Percentiles rank a stretch among this genome's conserved stretches.
These are phyloP conservation scores for Xylaria flabelliformis DNA, from an alignment of 495 filamentous ascomycete genomes.

Conservation along the genomic window DNA sequence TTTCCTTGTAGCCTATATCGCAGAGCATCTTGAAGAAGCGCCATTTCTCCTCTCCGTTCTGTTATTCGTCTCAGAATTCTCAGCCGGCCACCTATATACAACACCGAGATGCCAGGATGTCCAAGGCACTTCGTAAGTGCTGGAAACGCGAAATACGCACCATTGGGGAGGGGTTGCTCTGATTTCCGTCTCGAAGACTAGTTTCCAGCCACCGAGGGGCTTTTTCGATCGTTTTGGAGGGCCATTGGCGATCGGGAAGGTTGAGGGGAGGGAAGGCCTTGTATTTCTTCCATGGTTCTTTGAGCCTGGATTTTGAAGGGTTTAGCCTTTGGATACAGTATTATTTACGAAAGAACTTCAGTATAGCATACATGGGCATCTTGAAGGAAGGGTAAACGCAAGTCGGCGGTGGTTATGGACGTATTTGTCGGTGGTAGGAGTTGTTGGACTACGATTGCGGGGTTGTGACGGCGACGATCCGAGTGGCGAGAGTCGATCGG, in stretches of 20 bases:
- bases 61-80: not conserved
- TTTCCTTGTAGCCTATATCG: slow-evolving; percentile 85
- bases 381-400: not conserved
- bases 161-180: not conserved
- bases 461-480: not conserved
- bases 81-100: not conserved
- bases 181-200: slow-evolving; percentile 3
- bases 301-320: slow-evolving; percentile 67
- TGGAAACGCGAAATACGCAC: not conserved
- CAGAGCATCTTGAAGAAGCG: slow-evolving; percentile 83
- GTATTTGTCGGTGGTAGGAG: not conserved
- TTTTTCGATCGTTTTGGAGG: slow-evolving; percentile 76
- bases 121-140: not conserved
- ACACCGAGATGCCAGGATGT: not conserved
- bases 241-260: slow-evolving; percentile 94
- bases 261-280: slow-evolving; percentile 74
- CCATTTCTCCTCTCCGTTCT: slow-evolving; percentile 70
- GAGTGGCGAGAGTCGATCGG: not conserved
- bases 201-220: slow-evolving; percentile 74
- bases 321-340: not conserved
- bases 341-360: not conserved
- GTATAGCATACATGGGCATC: not conserved
- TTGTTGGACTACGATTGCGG: not conserved
- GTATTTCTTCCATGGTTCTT: slow-evolving; percentile 94
- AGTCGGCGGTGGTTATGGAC: not conserved